Percentiles rank a stretch among this genome's conserved stretches.
Evolutionary conservation across 1,284 basidiomycete genomes (phyloP).

Genomic region (Macrocybe sp.): DNA sequence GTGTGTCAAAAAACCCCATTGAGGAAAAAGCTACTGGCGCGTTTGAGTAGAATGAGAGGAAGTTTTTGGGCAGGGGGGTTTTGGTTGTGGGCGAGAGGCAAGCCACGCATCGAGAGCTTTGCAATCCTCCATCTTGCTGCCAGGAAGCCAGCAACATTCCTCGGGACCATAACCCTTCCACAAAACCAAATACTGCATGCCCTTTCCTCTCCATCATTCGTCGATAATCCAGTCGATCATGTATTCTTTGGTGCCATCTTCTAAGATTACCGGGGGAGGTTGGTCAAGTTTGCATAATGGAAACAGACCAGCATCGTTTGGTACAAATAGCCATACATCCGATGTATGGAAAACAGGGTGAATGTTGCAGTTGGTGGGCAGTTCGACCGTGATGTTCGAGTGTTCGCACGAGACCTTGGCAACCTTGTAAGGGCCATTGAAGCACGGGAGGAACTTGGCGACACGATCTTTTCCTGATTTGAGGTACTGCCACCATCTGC

Average conservation of each 20-base stretch:
- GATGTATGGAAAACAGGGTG: conserved; percentile 22
- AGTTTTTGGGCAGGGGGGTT: too few relatives aligned
- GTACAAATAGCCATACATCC: conserved; percentile 7
- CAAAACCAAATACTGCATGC: conserved; percentile 14
- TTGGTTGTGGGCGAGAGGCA: too few relatives aligned
- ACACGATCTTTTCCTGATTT: conserved; percentile 11
- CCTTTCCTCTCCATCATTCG: conserved; percentile 10
- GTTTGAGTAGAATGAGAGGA: too few relatives aligned
- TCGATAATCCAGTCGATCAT: conserved; percentile 22
- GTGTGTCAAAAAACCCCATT: too few relatives aligned
- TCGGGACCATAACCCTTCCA: conserved; percentile 18
- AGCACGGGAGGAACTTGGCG: conserved; percentile 23
- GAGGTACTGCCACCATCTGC: conserved; percentile 18
- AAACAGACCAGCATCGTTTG: conserved; percentile 11
- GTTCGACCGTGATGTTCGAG: conserved; percentile 18
- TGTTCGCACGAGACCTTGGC: conserved; percentile 8
- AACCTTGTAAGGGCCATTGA: conserved; percentile 19
- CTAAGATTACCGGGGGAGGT: background rate
- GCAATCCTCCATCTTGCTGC: conserved; percentile 14
- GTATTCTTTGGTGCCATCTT: conserved; percentile 18
- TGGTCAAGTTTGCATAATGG: background rate
- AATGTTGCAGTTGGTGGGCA: conserved; percentile 11
- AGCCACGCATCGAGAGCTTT: conserved; percentile 21
- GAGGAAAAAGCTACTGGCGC: too few relatives aligned
- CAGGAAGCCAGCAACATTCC: conserved; percentile 20